Evolutionary conservation across 306 rosid species (phyloP).

Genomic region (Senna tora): DNA sequence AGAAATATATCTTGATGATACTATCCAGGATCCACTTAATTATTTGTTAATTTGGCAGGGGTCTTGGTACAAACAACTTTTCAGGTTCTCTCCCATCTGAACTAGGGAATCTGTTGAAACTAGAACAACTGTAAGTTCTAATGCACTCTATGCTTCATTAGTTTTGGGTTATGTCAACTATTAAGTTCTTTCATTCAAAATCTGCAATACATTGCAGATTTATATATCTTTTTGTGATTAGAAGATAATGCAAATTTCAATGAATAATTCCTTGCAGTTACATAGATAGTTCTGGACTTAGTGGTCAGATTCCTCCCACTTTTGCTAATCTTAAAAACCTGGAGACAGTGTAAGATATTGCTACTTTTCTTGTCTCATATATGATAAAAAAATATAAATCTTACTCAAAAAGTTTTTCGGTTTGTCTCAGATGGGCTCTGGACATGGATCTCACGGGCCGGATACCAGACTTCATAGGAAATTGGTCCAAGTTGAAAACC

Average conservation of each 20-base stretch:
- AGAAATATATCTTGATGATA: background rate
- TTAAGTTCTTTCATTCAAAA: background rate
- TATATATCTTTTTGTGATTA: background rate
- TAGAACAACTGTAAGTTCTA: slow-evolving; percentile 61
- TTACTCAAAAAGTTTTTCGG: slow-evolving; percentile 3
- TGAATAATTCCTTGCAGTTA: slow-evolving; percentile 55
- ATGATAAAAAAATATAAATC: background rate
- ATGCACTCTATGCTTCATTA: background rate
- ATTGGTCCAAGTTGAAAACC: slow-evolving; percentile 56
- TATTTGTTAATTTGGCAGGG: slow-evolving; percentile 47
- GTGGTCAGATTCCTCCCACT: slow-evolving; percentile 80
- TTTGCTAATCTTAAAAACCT: slow-evolving; percentile 61
- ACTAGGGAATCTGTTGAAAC: slow-evolving; percentile 60
- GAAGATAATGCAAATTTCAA: slow-evolving; percentile 22
- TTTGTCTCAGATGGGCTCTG: slow-evolving; percentile 70
- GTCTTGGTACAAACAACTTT: slow-evolving; percentile 62
- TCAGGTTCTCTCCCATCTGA: slow-evolving; percentile 78
- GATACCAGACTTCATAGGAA: slow-evolving; percentile 81
- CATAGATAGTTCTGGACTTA: slow-evolving; percentile 70
- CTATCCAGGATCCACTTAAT: background rate
- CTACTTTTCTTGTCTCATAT: background rate
- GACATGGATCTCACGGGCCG: slow-evolving; percentile 62
- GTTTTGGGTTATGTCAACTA: background rate
- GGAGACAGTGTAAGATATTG: slow-evolving; percentile 55
- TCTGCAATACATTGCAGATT: background rate